Base-by-base conservation (phyloP, 768 basidiomycete genomes). In the Panellus pusillus region DNA sequence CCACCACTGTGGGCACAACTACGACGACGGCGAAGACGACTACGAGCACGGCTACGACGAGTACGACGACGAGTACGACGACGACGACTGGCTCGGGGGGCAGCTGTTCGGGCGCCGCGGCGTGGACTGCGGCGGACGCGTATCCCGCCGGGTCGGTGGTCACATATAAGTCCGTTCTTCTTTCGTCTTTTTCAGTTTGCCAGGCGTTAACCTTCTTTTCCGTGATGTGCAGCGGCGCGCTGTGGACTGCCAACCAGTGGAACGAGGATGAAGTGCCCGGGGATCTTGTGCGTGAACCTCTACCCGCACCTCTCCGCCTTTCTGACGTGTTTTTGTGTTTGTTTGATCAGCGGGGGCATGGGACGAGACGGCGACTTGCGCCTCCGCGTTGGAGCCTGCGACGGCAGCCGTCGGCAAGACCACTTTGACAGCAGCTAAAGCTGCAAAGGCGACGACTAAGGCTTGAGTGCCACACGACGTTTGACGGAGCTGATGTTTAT, bases 231-330 rank as follows among this genome's bases (percentile, higher is more conserved):
- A 60, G 58, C 36, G 54, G 54, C 9, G 24, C 24, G 31, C 27
- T 60, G 32, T 60, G 51, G 49, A 60, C 58, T 37, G 54, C 54
- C 9, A 59, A 44, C 49, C 44, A 52, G 18, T 59, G 52, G 58
- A 59, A 52, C 47, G 20, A 24, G 20, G 39, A 58, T 17, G 57
- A 58, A 43, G 24, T 14, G 9, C 55, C 55, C 6, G 55, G 49
- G 55, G 55, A 31, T 43, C 47, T 50, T 15, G 53, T 54, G 48
- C 45, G 53, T 17, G 38, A 38, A 38, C n/a, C n/a, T n/a, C n/a
- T n/a, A n/a, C n/a, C n/a, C n/a, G n/a, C n/a, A n/a, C n/a, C n/a
- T n/a, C n/a, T n/a, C n/a, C n/a, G n/a, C n/a, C n/a, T n/a, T n/a
- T n/a, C n/a, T n/a, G n/a, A n/a, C n/a, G n/a, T n/a, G 42, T 42